These are phyloP conservation scores for grape (Vitis vinifera) DNA, from an alignment of 164 flowering plant species.

Conservation along the genomic window DNA sequence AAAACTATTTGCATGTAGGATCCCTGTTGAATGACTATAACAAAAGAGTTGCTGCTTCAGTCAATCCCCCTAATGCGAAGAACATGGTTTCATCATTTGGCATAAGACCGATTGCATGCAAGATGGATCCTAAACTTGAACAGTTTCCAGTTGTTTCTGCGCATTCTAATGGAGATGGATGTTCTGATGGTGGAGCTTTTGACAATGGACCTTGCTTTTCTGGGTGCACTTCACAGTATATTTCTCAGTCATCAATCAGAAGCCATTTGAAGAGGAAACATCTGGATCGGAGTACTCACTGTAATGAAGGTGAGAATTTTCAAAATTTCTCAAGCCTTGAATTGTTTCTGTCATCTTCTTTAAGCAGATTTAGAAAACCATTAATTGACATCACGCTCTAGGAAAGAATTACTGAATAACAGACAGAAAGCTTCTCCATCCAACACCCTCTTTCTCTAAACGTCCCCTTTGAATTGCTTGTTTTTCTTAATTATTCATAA, in stretches of 20 bases:
- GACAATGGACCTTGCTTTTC: constrained; percentile 6
- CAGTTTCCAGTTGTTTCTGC: constrained; percentile 2
- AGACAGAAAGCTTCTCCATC: too few relatives aligned
- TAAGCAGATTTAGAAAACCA: too few relatives aligned
- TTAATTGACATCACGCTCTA: too few relatives aligned
- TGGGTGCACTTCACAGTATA: neutral
- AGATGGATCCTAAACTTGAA: constrained; percentile 5
- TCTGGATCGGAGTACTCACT: neutral
- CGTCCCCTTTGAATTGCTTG: too few relatives aligned
- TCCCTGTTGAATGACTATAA: neutral
- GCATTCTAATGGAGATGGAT: constrained; percentile 5
- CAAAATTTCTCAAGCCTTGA: too few relatives aligned
- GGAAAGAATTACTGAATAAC: too few relatives aligned
- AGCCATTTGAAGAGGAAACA: neutral
- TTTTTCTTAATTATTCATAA: too few relatives aligned
- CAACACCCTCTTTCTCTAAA: too few relatives aligned
- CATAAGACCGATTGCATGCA: neutral
- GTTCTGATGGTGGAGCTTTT: constrained; percentile 5
- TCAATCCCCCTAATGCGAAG: too few relatives aligned
- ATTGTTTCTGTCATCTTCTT: too few relatives aligned
- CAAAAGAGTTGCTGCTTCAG: neutral
- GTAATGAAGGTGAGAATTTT: too few relatives aligned
- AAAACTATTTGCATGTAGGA: constrained; percentile 2
- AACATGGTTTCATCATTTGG: neutral
- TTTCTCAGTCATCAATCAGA: constrained; percentile 1